Base-by-base conservation (phyloP, 78 protist genomes). In the Parvularia atlantis region DNA sequence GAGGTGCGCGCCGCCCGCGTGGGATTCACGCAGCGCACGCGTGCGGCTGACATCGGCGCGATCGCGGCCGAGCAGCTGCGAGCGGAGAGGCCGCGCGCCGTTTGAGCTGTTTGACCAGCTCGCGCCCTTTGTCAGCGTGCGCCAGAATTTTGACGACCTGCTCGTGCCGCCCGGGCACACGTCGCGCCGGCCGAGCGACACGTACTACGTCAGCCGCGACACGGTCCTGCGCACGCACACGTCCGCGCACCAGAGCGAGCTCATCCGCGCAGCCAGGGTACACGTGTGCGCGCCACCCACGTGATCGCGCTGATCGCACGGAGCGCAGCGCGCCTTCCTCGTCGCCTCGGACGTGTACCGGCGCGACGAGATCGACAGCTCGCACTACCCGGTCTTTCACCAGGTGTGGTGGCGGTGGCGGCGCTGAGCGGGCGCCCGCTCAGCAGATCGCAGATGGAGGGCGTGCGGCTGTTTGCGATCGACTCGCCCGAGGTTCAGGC, bases 371-470 rank as follows among this genome's bases (percentile, higher is more conserved):
- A 77, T 91, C 69, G 96, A 89, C 58, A 35, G 62, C 60, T 68
- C 87, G 6, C 96, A 88, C 61, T 91, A 88, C 66, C 92, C 93
- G 10, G 84, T 81, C 13, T 90, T 90, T 46, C 95, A 91, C 60
- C 93, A 89, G 71, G 71, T 78, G 82, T 69, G n/a, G n/a, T n/a
- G n/a, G n/a, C n/a, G n/a, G n/a, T n/a, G n/a, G n/a, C n/a, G 22
- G 22, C 57, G 22, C 31, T 53, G 31, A 26, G 22, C 57, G 22
- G 22, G 24, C 24, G 22, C 24, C 24, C 24, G 31, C 24, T 53
- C 24, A 22, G 57, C 22, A 53, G 22, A 26, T 53, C 24, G 57
- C 57, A n/a, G 9, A 70, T 70, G 78, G 91, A 86, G 41, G 91
- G 91, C 64, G 84, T 85, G 11, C 57, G 31, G 9, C 59, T 80